Conservation (phyloP, 2,329 filamentous ascomycete genomes). For the Diaporthe citrichinensis region DNA sequence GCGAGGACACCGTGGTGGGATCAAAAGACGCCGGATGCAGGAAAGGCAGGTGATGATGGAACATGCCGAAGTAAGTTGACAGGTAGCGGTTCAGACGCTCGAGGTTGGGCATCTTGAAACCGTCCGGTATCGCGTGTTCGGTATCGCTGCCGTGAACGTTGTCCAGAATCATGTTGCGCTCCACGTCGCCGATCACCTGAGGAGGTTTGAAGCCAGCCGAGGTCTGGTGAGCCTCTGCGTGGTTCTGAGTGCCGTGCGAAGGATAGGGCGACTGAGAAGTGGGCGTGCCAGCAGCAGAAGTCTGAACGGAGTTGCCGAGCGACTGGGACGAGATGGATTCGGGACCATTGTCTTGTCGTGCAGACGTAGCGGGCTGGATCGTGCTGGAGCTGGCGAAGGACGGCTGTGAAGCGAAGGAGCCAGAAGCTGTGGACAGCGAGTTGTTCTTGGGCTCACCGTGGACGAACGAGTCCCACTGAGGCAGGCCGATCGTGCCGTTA, state of each 20-base stretch:
- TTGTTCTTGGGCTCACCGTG: constrained; percentile 82
- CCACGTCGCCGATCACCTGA: constrained; percentile 86
- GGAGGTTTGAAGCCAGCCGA: constrained; percentile 80
- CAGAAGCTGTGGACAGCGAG: constrained; percentile 76
- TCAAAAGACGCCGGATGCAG: constrained; percentile 93
- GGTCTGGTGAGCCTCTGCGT: constrained; percentile 78
- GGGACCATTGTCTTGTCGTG: constrained; percentile 73
- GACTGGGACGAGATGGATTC: constrained; percentile 68
- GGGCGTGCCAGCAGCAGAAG: constrained; percentile 78
- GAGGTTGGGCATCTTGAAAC: constrained; percentile 87
- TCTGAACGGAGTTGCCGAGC: constrained; percentile 80
- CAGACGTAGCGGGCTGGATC: constrained; percentile 57
- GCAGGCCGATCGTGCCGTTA: constrained; percentile 83
- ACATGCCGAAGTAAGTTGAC: constrained; percentile 95
- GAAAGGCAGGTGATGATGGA: constrained; percentile 97
- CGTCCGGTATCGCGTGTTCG: constrained; percentile 86
- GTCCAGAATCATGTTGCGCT: constrained; percentile 86
- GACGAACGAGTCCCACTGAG: constrained; percentile 93
- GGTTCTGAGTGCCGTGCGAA: constrained; percentile 76
- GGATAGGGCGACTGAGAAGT: constrained; percentile 81
- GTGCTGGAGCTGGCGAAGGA: constrained; percentile 73
- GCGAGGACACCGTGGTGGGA: constrained; percentile 83
- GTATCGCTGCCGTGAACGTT: constrained; percentile 86
- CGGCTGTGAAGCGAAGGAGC: constrained; percentile 77
- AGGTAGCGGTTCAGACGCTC: constrained; percentile 90